A percentile compares a stretch with the other conserved stretches of the same genome.
phyloP scores from a whole-genome alignment of 1,284 basidiomycete species.

The Schizophyllum amplum region DNA sequence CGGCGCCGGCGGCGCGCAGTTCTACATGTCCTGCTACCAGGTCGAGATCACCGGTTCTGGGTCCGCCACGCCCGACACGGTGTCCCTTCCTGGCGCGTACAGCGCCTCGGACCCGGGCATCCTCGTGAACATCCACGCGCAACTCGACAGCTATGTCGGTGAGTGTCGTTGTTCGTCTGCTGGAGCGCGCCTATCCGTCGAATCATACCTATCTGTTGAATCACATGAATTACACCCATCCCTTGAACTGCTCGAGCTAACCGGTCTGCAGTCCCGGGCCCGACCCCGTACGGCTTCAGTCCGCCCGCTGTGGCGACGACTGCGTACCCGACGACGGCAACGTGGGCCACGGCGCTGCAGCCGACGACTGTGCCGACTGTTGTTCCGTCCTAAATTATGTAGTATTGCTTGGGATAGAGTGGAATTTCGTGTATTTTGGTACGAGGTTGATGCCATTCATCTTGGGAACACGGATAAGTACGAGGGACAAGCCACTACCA shows the following conservation, averaged over 20 bases:
- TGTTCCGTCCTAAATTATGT: neutral
- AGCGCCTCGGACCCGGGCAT: slow-evolving; percentile 39
- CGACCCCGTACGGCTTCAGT: neutral
- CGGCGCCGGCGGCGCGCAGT: slow-evolving; percentile 41
- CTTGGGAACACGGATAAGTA: too few relatives aligned
- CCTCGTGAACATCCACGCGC: slow-evolving; percentile 6
- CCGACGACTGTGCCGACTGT: neutral
- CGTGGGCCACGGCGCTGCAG: neutral
- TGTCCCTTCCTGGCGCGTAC: slow-evolving; percentile 43
- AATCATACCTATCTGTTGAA: too few relatives aligned
- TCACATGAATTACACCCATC: too few relatives aligned
- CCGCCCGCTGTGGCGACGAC: neutral
- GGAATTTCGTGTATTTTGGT: neutral
- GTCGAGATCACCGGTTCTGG: slow-evolving; percentile 34
- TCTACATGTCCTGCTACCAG: slow-evolving; percentile 47
- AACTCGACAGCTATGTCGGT: neutral
- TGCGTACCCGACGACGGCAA: neutral
- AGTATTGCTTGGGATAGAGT: neutral
- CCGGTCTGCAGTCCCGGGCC: neutral
- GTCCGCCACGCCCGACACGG: slow-evolving; percentile 24
- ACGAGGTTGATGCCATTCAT: neutral
- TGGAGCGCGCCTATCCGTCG: too few relatives aligned
- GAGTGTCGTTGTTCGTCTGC: neutral
- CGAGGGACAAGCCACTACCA: too few relatives aligned
- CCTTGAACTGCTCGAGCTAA: neutral